A percentile compares a stretch with the other conserved stretches of the same genome.
Conservation (phyloP, 306 rosid species). For the Bauhinia variegata region DNA sequence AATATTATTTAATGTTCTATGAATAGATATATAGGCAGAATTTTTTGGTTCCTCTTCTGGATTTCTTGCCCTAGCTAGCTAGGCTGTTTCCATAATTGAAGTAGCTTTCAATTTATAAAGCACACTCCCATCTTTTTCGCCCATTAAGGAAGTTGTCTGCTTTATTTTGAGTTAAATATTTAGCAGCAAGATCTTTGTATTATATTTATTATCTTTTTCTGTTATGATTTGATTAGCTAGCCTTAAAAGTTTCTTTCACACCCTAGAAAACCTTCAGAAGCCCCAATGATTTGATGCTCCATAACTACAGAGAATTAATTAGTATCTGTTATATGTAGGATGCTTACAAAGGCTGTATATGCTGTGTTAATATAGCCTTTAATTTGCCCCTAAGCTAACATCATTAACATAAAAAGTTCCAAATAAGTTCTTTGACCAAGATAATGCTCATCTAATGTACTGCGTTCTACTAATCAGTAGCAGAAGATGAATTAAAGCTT, state of each 20-base stretch:
- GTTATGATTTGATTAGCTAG: constrained; percentile 49
- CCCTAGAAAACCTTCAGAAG: constrained; percentile 34
- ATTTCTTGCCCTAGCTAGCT: constrained; percentile 34
- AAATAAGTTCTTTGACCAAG: too few relatives aligned
- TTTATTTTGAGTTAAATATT: too few relatives aligned
- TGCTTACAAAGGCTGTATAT: too few relatives aligned
- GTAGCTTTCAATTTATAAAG: constrained; percentile 44
- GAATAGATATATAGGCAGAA: constrained; percentile 28
- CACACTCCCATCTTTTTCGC: constrained; percentile 23
- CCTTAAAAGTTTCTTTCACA: constrained; percentile 45
- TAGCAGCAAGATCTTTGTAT: constrained; percentile 23
- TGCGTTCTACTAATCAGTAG: too few relatives aligned
- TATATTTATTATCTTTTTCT: constrained; percentile 26
- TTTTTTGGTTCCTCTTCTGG: constrained; percentile 44
- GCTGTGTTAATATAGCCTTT: too few relatives aligned
- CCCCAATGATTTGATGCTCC: constrained; percentile 36
- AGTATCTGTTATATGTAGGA: too few relatives aligned
- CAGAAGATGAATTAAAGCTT: too few relatives aligned
- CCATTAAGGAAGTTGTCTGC: constrained; percentile 34
- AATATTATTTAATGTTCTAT: constrained; percentile 38
- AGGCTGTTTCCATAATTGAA: constrained; percentile 35
- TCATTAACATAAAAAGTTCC: too few relatives aligned
- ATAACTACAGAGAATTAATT: too few relatives aligned
- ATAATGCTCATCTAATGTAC: too few relatives aligned
- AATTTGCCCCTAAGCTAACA: too few relatives aligned